Conservation (phyloP, 1,284 basidiomycete species). For the Trametes polyzona region DNA sequence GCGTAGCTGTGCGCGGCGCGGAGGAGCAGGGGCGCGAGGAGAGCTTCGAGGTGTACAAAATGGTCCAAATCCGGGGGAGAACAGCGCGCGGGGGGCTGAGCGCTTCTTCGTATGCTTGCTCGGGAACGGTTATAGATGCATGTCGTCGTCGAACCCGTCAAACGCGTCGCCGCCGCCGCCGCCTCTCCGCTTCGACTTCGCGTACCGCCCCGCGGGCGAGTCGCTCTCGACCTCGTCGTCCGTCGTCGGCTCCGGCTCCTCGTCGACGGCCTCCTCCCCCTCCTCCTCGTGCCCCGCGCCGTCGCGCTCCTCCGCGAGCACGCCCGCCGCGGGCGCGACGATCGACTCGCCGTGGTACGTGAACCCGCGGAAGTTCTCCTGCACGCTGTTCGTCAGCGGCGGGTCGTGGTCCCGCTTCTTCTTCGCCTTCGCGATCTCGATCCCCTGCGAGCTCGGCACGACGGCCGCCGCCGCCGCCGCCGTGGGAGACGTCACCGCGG, state of each 20-base stretch:
- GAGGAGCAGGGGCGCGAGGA: not conserved
- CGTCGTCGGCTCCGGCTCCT: slow-evolving; percentile 53
- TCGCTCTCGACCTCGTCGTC: slow-evolving; percentile 72
- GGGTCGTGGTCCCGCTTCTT: slow-evolving; percentile 46
- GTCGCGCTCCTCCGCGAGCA: slow-evolving; percentile 46
- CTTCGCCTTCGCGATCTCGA: slow-evolving; percentile 57
- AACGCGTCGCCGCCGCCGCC: slow-evolving; percentile 43
- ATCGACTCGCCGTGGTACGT: slow-evolving; percentile 84
- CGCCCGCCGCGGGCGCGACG: slow-evolving; percentile 56
- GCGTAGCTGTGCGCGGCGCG: no score
- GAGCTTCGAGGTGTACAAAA: not conserved
- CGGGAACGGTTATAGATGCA: slow-evolving; percentile 31
- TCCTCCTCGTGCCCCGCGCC: slow-evolving; percentile 42
- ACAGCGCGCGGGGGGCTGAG: no score
- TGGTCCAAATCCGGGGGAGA: slow-evolving; percentile 4
- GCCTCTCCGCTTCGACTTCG: slow-evolving; percentile 53
- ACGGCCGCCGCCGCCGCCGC: no score
- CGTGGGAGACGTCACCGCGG: no score
- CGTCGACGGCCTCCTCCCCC: slow-evolving; percentile 47
- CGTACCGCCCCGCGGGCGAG: slow-evolving; percentile 65
- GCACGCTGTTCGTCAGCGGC: slow-evolving; percentile 84
- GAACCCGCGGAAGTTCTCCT: slow-evolving; percentile 94
- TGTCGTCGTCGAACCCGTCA: slow-evolving; percentile 47
- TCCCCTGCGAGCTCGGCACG: no score
- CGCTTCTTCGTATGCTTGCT: not conserved